Evolutionary conservation across 805 yeast genomes (phyloP).

Genomic region (Wickerhamiella lipophila): DNA sequence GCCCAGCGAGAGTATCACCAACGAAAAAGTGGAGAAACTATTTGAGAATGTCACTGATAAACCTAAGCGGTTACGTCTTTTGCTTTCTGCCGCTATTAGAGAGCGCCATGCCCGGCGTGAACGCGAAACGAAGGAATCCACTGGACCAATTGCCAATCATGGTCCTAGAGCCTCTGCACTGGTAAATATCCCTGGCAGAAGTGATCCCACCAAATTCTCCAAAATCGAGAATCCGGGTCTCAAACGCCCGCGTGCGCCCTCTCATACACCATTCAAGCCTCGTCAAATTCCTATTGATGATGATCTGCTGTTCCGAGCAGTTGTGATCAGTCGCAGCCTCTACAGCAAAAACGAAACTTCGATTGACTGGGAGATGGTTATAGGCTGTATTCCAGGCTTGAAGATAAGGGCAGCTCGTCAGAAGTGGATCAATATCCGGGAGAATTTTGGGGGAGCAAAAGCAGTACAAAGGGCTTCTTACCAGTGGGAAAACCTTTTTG

Average conservation of each 20-base stretch:
- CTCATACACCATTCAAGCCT: background rate
- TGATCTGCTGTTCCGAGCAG: slow-evolving; percentile 46
- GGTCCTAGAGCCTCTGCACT: slow-evolving; percentile 9
- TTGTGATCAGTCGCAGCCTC: slow-evolving; percentile 50
- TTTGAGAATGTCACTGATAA: background rate
- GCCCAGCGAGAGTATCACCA: background rate
- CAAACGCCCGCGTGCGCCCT: background rate
- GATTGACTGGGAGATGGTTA: slow-evolving; percentile 55
- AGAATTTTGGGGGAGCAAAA: slow-evolving; percentile 45
- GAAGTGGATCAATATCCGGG: slow-evolving; percentile 60
- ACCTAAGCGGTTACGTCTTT: slow-evolving; percentile 3
- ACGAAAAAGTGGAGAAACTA: background rate
- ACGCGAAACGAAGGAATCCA: background rate
- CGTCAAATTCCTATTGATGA: slow-evolving; percentile 27
- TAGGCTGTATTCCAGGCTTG: slow-evolving; percentile 35
- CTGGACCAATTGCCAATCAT: background rate
- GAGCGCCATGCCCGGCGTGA: background rate
- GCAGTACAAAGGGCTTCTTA: slow-evolving; percentile 43
- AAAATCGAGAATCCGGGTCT: background rate
- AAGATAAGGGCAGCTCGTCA: slow-evolving; percentile 38
- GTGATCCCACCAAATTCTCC: slow-evolving; percentile 2
- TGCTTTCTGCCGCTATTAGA: slow-evolving; percentile 1
- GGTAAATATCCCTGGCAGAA: slow-evolving; percentile 9
- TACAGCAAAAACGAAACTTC: slow-evolving; percentile 28
- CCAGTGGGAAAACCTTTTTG: slow-evolving; percentile 55